Conservation (phyloP, 2,329 filamentous ascomycete species). For the Colletotrichum theobromicola region DNA sequence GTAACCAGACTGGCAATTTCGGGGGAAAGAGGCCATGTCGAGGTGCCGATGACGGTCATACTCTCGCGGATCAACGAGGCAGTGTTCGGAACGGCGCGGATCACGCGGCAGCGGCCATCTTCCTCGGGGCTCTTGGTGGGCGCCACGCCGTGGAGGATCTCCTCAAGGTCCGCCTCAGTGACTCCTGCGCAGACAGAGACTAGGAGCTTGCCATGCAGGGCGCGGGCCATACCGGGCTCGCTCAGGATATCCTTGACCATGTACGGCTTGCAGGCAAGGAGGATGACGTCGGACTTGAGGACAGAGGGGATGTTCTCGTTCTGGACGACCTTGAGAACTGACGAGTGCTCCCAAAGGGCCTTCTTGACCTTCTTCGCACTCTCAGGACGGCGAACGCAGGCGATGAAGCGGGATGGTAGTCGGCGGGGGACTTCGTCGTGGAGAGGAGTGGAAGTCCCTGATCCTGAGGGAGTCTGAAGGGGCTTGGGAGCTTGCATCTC, state of each 20-base stretch:
- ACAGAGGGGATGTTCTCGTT: slow-evolving; percentile 75
- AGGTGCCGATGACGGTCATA: slow-evolving; percentile 80
- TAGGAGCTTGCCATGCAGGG: slow-evolving; percentile 79
- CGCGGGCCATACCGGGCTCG: slow-evolving; percentile 71
- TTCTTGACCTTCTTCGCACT: slow-evolving; percentile 72
- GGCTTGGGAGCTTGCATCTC: slow-evolving; percentile 52
- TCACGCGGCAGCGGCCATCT: slow-evolving; percentile 64
- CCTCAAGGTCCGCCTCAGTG: slow-evolving; percentile 70
- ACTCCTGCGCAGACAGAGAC: slow-evolving; percentile 84
- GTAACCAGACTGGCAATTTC: slow-evolving; percentile 64
- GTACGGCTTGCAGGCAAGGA: slow-evolving; percentile 83
- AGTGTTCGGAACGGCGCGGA: slow-evolving; percentile 86
- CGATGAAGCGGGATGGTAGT: slow-evolving; percentile 78
- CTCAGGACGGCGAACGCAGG: slow-evolving; percentile 75
- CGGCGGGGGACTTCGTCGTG: slow-evolving; percentile 55
- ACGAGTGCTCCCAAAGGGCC: slow-evolving; percentile 67
- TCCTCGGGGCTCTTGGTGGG: slow-evolving; percentile 50
- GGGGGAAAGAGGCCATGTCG: slow-evolving; percentile 60
- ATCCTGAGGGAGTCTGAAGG: slow-evolving; percentile 42
- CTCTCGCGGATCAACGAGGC: slow-evolving; percentile 78
- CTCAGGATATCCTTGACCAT: slow-evolving; percentile 73
- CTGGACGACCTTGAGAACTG: slow-evolving; percentile 68
- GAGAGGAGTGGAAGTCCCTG: slow-evolving; percentile 47
- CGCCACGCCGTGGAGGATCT: slow-evolving; percentile 63
- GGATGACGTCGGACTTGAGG: slow-evolving; percentile 71